Evolutionary conservation across 805 yeast species (phyloP), one percentile per base, ranked within the genome.

Genomic region (Lachancea fermentati): DNA sequence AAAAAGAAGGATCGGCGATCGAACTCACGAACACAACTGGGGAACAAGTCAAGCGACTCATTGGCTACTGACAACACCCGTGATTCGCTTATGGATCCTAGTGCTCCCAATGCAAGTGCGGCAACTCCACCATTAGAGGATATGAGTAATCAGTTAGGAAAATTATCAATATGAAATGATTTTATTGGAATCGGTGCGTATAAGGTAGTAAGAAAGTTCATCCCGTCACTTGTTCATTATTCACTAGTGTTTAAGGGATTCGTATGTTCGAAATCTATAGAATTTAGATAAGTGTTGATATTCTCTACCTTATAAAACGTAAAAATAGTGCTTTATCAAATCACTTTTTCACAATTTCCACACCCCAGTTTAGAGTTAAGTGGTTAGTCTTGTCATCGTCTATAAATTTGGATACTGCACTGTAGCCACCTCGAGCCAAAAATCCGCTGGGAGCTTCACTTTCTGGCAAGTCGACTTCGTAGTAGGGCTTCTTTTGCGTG

Each of bases 391-490:
- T 79, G 61, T 89, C 96, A 62, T 88, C 96, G 55, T 89, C 96
- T 33, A 85, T 71, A 55, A 88, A 87, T 62, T 82, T 85, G 12
- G 94, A 80, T 26, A 75, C 71, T 5, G 95, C 95, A 32, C 80
- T 75, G 66, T 86, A 89, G 36, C 76, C 72, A 30, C 96, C 96
- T 63, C 97, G 77, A 3, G 93, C 95, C 48, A 89, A 63, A 61
- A 89, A 62, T 1, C 97, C 97, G 34, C 86, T 73, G 28, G 97
- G 97, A 4, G 96, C 96, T 62, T 87, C 95, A 44, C 84, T 88
- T 55, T 75, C 78, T 3, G 78, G 74, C 32, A 76, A 55, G 53
- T 74, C 61, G 41, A 71, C 72, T 64, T 78, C 85, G 58, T 85
- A 88, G 58, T 62, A 81, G 6, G 95, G 95, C 57, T 81, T 85